These are phyloP conservation scores for Aschersonia sp. DNA, from an alignment of 2,329 filamentous ascomycete genomes.

Conservation along the genomic window DNA sequence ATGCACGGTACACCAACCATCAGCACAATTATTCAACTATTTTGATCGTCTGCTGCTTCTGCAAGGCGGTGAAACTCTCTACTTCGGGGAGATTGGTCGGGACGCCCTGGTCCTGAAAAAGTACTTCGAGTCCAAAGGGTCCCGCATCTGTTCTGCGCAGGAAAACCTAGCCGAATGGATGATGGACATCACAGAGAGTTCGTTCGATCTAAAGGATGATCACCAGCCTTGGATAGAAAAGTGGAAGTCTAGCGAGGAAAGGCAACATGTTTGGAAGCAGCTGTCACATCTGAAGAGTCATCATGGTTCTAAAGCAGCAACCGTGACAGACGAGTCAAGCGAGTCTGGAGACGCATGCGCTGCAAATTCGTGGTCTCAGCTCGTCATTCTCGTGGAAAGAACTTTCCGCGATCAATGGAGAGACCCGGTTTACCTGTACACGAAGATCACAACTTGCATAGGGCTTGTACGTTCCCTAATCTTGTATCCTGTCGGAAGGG, in stretches of 20 bases:
- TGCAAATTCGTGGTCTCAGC: background rate
- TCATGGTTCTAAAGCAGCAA: background rate
- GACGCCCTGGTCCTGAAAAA: slow-evolving; percentile 36
- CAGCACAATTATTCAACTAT: slow-evolving; percentile 48
- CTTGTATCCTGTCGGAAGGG: background rate
- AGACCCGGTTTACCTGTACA: background rate
- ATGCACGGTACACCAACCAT: slow-evolving; percentile 59
- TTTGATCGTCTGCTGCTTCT: slow-evolving; percentile 54
- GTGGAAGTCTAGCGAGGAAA: background rate
- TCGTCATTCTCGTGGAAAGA: background rate
- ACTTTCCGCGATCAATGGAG: slow-evolving; percentile 3
- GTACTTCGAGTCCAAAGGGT: slow-evolving; percentile 56
- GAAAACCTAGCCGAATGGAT: slow-evolving; percentile 68
- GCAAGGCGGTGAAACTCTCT: slow-evolving; percentile 49
- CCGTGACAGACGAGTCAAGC: background rate
- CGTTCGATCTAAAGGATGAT: background rate
- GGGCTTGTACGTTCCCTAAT: background rate
- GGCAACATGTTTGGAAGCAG: background rate
- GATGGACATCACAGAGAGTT: slow-evolving; percentile 11
- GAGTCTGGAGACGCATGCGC: background rate
- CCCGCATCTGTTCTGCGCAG: slow-evolving; percentile 40
- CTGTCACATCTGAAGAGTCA: background rate
- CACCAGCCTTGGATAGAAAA: background rate
- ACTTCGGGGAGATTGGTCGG: slow-evolving; percentile 51
- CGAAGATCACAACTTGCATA: slow-evolving; percentile 1